Evolutionary conservation across 169 alveolate genomes (phyloP).

Genomic region (Plasmodium malariae): DNA sequence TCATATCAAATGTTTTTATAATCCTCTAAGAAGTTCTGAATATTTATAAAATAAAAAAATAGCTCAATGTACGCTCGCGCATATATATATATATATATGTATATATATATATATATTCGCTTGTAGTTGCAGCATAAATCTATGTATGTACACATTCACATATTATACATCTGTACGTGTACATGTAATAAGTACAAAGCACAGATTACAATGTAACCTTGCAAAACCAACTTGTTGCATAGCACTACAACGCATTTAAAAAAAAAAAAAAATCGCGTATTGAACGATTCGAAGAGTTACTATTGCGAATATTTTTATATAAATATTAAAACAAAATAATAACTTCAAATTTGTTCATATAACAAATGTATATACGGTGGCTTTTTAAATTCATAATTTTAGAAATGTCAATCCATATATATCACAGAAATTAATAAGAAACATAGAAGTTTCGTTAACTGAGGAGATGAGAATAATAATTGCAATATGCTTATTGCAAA

Average conservation of each 20-base stretch:
- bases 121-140: neutral
- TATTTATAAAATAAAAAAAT: slow-evolving; percentile 11
- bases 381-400: slow-evolving; percentile 71
- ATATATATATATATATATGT: neutral
- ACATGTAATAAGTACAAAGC: no score
- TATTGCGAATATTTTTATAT: slow-evolving; percentile 29
- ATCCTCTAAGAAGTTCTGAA: slow-evolving; percentile 77
- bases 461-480: no score
- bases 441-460: no score
- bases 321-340: slow-evolving; percentile 36
- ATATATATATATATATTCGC: neutral
- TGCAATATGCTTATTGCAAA: no score
- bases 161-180: slow-evolving; percentile 4
- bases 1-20: slow-evolving; percentile 48
- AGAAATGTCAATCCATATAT: slow-evolving; percentile 78
- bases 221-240: no score
- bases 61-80: neutral
- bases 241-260: slow-evolving; percentile 3
- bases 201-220: no score
- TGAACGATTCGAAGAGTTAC: slow-evolving; percentile 77
- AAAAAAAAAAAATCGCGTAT: slow-evolving; percentile 7
- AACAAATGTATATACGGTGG: slow-evolving; percentile 79
- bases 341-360: slow-evolving; percentile 74
- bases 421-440: slow-evolving; percentile 57
- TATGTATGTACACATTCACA: neutral